These are phyloP conservation scores for Claviceps sp. DNA, from an alignment of 2,329 filamentous ascomycete genomes.

Conservation along the genomic window DNA sequence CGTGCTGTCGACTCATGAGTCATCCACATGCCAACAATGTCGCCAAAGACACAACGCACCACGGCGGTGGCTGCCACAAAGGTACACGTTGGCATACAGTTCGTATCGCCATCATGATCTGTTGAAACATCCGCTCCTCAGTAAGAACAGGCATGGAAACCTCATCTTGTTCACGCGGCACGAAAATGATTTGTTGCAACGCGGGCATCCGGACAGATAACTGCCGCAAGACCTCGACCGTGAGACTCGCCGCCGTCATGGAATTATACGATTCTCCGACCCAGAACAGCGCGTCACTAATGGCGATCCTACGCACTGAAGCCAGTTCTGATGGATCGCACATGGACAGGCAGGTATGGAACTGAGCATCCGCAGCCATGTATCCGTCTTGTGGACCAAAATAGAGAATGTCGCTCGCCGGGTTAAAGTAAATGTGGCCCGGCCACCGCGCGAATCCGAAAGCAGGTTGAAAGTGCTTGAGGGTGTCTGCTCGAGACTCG, in stretches of 20 bases:
- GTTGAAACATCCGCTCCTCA: slow-evolving; percentile 22
- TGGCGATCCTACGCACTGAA: slow-evolving; percentile 27
- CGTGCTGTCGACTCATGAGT: background rate
- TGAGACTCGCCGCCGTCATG: slow-evolving; percentile 25
- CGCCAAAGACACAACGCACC: slow-evolving; percentile 21
- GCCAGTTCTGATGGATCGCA: slow-evolving; percentile 27
- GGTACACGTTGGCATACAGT: slow-evolving; percentile 18
- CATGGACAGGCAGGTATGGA: slow-evolving; percentile 30
- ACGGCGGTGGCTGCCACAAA: slow-evolving; percentile 21
- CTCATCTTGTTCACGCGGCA: slow-evolving; percentile 25
- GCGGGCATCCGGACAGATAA: slow-evolving; percentile 24
- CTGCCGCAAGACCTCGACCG: slow-evolving; percentile 25
- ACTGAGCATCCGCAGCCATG: slow-evolving; percentile 31
- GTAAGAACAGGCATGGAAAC: slow-evolving; percentile 17
- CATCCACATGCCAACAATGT: slow-evolving; percentile 4
- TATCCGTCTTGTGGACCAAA: slow-evolving; percentile 31
- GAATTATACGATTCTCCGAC: slow-evolving; percentile 21
- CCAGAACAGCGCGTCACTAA: slow-evolving; percentile 32
- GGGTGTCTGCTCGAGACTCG: slow-evolving; percentile 31
- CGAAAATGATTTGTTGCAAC: slow-evolving; percentile 30
- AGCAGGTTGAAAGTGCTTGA: slow-evolving; percentile 25
- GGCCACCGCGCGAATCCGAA: slow-evolving; percentile 29
- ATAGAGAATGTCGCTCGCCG: slow-evolving; percentile 29
- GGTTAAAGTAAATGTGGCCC: slow-evolving; percentile 29
- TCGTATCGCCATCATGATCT: slow-evolving; percentile 23